Percentiles rank a stretch among this genome's conserved stretches.
Conservation (phyloP, 768 basidiomycete species). For the Boletales sp. region DNA sequence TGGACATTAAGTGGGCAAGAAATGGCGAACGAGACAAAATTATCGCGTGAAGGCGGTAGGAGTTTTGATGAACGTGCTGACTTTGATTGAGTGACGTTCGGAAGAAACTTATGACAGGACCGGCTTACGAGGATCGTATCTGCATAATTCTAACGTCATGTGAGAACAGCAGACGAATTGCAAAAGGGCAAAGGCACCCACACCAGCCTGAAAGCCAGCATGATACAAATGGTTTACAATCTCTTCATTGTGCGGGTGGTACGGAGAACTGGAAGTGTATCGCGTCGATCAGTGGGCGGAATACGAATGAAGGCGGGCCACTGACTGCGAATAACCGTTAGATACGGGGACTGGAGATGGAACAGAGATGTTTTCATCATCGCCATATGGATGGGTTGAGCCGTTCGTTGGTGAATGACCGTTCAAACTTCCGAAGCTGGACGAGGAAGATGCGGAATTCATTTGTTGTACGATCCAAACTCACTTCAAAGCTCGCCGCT, state of each 20-base stretch:
- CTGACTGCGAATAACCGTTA: constrained; percentile 65
- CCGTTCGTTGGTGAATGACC: constrained; percentile 55
- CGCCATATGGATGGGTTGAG: constrained; percentile 31
- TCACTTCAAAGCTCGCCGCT: background rate
- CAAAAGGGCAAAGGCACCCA: constrained; percentile 39
- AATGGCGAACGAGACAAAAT: constrained; percentile 85
- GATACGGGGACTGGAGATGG: constrained; percentile 37
- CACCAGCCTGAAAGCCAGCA: constrained; percentile 77
- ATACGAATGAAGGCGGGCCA: constrained; percentile 11
- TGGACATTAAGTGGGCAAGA: constrained; percentile 85
- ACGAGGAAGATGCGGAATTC: constrained; percentile 30
- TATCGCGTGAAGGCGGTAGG: constrained; percentile 78
- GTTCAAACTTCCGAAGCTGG: constrained; percentile 39
- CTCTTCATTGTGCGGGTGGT: constrained; percentile 68
- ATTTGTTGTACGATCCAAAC: constrained; percentile 15
- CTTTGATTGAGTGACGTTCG: constrained; percentile 10
- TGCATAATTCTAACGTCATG: constrained; percentile 63
- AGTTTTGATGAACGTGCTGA: constrained; percentile 71
- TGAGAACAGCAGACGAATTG: constrained; percentile 9
- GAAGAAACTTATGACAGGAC: constrained; percentile 2
- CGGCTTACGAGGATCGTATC: constrained; percentile 71
- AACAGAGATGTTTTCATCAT: constrained; percentile 22
- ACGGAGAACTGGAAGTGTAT: constrained; percentile 36
- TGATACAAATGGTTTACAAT: constrained; percentile 78
- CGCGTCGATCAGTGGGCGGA: background rate